phyloP scores from a whole-genome alignment of 768 basidiomycete genomes.

The Hygrophoropsis aurantiaca region DNA sequence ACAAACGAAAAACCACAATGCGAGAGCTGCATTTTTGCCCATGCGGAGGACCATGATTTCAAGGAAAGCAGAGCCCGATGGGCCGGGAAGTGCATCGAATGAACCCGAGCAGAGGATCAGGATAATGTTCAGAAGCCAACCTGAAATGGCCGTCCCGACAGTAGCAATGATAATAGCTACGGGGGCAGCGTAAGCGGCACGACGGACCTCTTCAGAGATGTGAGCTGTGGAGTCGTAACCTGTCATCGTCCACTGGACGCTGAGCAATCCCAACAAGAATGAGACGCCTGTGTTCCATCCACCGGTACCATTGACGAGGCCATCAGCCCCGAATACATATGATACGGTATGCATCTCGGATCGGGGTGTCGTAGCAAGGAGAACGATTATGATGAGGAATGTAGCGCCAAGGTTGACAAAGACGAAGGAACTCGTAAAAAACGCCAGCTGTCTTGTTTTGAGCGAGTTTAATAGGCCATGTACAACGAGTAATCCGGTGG shows the following conservation, averaged over 20 bases:
- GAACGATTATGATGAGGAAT: constrained; percentile 41
- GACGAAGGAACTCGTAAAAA: constrained; percentile 35
- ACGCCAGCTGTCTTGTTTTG: constrained; percentile 35
- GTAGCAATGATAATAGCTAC: constrained; percentile 44
- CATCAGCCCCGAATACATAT: constrained; percentile 53
- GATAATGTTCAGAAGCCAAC: constrained; percentile 68
- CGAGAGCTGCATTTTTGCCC: constrained; percentile 49
- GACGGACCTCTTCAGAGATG: constrained; percentile 46
- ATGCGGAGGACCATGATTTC: constrained; percentile 55
- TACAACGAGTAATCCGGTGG: constrained; percentile 36
- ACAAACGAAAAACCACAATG: constrained; percentile 59
- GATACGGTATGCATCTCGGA: constrained; percentile 55
- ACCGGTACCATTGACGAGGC: constrained; percentile 41
- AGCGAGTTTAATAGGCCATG: constrained; percentile 47
- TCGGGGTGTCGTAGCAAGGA: constrained; percentile 42
- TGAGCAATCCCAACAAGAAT: constrained; percentile 45
- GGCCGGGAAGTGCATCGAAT: constrained; percentile 47
- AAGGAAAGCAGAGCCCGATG: constrained; percentile 55
- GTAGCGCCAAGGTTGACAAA: constrained; percentile 47
- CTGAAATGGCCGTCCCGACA: constrained; percentile 47
- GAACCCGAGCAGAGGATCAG: constrained; percentile 59
- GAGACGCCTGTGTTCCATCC: constrained; percentile 42
- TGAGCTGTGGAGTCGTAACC: constrained; percentile 28
- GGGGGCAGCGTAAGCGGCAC: constrained; percentile 49
- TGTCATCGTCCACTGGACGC: constrained; percentile 49